Evolutionary conservation across 352 stramenopile species (phyloP).

Genomic region (Phytophthora litchii): DNA sequence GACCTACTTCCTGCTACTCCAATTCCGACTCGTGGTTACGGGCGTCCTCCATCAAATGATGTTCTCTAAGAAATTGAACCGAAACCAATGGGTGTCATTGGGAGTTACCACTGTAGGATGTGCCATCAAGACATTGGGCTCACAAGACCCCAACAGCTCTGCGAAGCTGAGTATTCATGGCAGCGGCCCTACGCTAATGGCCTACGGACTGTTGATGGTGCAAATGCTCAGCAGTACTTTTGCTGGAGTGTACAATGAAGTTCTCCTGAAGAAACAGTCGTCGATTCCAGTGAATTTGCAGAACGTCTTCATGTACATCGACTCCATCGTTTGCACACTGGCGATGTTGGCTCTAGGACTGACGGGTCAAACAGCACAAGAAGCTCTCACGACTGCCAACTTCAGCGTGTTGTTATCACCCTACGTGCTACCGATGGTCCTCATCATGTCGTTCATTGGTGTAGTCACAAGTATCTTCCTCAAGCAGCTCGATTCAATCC

Average conservation of each 20-base stretch:
- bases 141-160: slow-evolving; percentile 24
- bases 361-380: slow-evolving; percentile 66
- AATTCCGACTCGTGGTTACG: slow-evolving; percentile 85
- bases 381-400: slow-evolving; percentile 57
- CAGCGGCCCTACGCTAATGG: slow-evolving; percentile 37
- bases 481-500: slow-evolving; percentile 79
- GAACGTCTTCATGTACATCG: slow-evolving; percentile 88
- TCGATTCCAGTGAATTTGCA: slow-evolving; percentile 78
- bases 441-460: slow-evolving; percentile 85
- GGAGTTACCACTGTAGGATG: slow-evolving; percentile 74
- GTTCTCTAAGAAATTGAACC: slow-evolving; percentile 75
- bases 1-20: slow-evolving; percentile 81
- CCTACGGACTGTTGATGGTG: slow-evolving; percentile 66
- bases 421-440: slow-evolving; percentile 78
- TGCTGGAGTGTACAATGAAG: slow-evolving; percentile 85
- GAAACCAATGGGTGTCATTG: slow-evolving; percentile 80
- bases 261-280: slow-evolving; percentile 78
- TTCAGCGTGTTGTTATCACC: slow-evolving; percentile 69
- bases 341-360: slow-evolving; percentile 70
- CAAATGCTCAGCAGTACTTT: slow-evolving; percentile 87
- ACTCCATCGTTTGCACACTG: slow-evolving; percentile 79
- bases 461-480: slow-evolving; percentile 86
- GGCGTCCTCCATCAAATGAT: slow-evolving; percentile 79
- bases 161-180: slow-evolving; percentile 9
- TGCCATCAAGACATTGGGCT: slow-evolving; percentile 77